Evolutionary conservation across 257 asterid species (phyloP).

Genomic region (Rhazya stricta): DNA sequence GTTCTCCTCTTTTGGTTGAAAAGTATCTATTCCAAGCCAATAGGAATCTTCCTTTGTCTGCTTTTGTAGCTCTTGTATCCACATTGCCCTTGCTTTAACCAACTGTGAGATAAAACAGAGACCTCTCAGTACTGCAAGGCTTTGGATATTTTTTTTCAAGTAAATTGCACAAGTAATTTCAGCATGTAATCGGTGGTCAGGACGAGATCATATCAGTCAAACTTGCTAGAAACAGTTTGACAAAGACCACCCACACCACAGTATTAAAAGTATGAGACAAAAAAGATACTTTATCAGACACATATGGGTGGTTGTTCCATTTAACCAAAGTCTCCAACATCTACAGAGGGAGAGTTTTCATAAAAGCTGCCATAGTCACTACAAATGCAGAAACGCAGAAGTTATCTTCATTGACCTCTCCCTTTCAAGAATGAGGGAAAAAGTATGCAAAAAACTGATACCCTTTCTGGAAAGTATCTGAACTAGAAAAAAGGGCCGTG

Average conservation of each 20-base stretch:
- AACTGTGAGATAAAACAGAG: conserved; percentile 36
- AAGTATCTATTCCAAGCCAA: conserved; percentile 49
- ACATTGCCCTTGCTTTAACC: conserved; percentile 71
- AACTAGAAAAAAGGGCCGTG: not conserved
- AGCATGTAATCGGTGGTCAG: not conserved
- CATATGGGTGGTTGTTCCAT: not conserved
- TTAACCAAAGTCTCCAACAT: not conserved
- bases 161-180: not conserved
- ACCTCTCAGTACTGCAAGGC: not conserved
- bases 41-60: conserved; percentile 54
- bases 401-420: not conserved
- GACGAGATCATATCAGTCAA: not conserved
- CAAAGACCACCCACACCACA: not conserved
- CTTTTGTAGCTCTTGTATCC: conserved; percentile 94
- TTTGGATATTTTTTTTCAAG: not conserved
- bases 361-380: not conserved
- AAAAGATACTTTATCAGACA: conserved; percentile 4
- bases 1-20: conserved; percentile 35
- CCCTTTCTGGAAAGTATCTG: not conserved
- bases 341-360: not conserved
- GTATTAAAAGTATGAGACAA: not conserved
- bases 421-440: not conserved
- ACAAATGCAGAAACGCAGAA: not conserved
- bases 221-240: not conserved
- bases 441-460: not conserved